Evolutionary conservation across 306 rosid species (phyloP).

Genomic region (Casuarina glauca): DNA sequence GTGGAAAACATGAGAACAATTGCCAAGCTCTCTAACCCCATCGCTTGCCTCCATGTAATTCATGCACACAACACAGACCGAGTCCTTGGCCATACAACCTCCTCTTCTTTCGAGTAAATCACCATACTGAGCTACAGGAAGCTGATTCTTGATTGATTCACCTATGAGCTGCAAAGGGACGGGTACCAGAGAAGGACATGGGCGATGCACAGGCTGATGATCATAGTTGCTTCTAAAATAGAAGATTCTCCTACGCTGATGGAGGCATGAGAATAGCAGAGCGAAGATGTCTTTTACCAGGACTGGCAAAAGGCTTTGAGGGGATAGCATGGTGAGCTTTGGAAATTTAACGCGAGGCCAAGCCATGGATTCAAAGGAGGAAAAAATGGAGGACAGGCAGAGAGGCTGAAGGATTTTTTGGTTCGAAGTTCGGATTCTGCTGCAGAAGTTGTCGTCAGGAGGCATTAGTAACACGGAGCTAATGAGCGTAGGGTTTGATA

Average conservation of each 20-base stretch:
- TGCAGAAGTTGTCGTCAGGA: too few relatives aligned
- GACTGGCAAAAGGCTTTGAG: background rate
- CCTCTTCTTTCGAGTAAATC: background rate
- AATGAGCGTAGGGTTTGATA: too few relatives aligned
- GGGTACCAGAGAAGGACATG: slow-evolving; percentile 2
- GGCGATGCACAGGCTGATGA: background rate
- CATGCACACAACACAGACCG: slow-evolving; percentile 30
- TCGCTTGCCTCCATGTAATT: slow-evolving; percentile 7
- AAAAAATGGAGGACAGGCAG: background rate
- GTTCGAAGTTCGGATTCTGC: too few relatives aligned
- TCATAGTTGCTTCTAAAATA: background rate
- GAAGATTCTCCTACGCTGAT: background rate
- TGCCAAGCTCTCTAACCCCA: slow-evolving; percentile 24
- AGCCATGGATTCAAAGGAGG: background rate
- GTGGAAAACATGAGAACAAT: slow-evolving; percentile 35
- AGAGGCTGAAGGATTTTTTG: too few relatives aligned
- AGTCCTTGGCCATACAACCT: background rate
- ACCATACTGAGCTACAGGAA: background rate
- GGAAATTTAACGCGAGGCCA: background rate
- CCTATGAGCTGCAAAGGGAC: background rate
- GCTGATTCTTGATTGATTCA: background rate
- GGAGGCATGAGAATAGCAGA: background rate
- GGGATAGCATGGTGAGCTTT: background rate
- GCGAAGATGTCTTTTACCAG: background rate
- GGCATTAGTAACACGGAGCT: too few relatives aligned